These are phyloP conservation scores for Apophysomyces ossiformis DNA, from an alignment of 371 early-diverging fungal genomes.

Conservation along the genomic window DNA sequence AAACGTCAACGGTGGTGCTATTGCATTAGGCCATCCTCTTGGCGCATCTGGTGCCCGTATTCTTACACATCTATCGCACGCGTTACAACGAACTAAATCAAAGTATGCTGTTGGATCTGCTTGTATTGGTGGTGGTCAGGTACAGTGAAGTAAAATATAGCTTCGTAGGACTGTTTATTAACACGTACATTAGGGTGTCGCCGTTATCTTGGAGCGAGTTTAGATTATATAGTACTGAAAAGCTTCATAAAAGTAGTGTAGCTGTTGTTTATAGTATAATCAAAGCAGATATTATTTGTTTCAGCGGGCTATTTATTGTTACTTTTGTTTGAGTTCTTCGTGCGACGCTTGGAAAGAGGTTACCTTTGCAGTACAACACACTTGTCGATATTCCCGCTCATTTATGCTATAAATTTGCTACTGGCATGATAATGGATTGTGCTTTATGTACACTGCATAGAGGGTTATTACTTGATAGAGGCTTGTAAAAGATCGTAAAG, in stretches of 20 bases:
- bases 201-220: constrained; percentile 58
- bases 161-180: constrained; percentile 16
- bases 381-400: too few relatives aligned
- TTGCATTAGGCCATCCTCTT: constrained; percentile 97
- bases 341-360: too few relatives aligned
- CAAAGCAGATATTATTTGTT: not conserved
- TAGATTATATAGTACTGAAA: constrained; percentile 14
- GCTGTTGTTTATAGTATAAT: too few relatives aligned
- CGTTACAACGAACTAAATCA: constrained; percentile 77
- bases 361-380: too few relatives aligned
- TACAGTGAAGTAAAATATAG: constrained; percentile 46
- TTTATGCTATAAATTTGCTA: too few relatives aligned
- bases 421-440: too few relatives aligned
- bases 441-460: too few relatives aligned
- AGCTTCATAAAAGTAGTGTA: too few relatives aligned
- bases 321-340: too few relatives aligned
- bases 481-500: too few relatives aligned
- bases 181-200: constrained; percentile 42
- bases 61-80: constrained; percentile 85
- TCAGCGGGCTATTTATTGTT: not conserved
- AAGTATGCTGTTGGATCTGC: constrained; percentile 93
- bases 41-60: constrained; percentile 97
- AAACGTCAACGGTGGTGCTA: constrained; percentile 94
- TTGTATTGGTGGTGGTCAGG: constrained; percentile 92
- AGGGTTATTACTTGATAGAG: too few relatives aligned